These are phyloP conservation scores for Pisolithus albus DNA, from an alignment of 768 basidiomycete genomes.

Conservation along the genomic window DNA sequence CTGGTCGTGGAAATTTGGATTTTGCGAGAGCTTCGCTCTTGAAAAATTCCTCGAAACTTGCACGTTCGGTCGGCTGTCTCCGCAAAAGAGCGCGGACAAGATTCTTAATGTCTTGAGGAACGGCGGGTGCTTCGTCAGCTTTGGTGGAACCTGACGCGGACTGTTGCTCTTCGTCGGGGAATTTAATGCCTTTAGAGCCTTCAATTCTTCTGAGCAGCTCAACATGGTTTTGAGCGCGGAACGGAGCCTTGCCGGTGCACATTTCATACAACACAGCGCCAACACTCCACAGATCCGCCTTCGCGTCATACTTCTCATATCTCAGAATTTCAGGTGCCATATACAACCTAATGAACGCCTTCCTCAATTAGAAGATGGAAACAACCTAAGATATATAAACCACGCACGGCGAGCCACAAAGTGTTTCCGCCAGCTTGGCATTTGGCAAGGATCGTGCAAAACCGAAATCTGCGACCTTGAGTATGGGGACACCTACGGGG, in stretches of 20 bases:
- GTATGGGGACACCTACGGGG: constrained; percentile 85
- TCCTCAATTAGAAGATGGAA: neutral
- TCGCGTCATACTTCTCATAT: constrained; percentile 97
- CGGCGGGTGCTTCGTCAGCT: constrained; percentile 47
- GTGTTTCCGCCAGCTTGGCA: constrained; percentile 92
- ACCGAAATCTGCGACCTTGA: constrained; percentile 98
- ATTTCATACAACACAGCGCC: constrained; percentile 97
- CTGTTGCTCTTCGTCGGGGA: constrained; percentile 81
- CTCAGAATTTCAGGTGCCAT: constrained; percentile 99
- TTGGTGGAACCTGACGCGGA: constrained; percentile 14
- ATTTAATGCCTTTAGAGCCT: constrained; percentile 82
- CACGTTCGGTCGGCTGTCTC: constrained; percentile 75
- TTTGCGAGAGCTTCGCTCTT: constrained; percentile 68
- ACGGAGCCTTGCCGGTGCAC: constrained; percentile 88
- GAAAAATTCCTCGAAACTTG: constrained; percentile 92
- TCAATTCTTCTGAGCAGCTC: constrained; percentile 93
- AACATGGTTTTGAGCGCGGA: constrained; percentile 93
- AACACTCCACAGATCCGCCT: constrained; percentile 97
- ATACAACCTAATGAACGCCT: constrained; percentile 57
- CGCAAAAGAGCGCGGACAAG: constrained; percentile 82
- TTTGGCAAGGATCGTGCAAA: constrained; percentile 91
- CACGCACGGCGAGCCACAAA: constrained; percentile 93
- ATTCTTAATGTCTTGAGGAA: constrained; percentile 79
- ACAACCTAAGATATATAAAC: neutral
- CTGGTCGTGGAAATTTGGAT: constrained; percentile 65